phyloP scores from a whole-genome alignment of 495 filamentous ascomycete genomes.

The Daldinia decipiens region DNA sequence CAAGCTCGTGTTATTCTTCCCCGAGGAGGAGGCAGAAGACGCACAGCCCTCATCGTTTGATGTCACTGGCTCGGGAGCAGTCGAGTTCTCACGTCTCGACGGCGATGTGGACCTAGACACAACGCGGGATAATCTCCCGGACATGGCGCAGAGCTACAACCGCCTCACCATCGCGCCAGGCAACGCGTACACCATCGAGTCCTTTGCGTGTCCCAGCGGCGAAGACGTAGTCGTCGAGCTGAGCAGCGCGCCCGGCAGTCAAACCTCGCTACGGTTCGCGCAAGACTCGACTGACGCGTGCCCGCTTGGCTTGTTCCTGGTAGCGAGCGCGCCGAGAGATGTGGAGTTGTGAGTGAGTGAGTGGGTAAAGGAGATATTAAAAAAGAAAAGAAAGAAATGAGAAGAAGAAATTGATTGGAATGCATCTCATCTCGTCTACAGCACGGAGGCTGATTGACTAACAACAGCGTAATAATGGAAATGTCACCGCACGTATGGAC shows the following conservation, averaged over 20 bases:
- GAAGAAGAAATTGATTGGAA: slow-evolving; percentile 17
- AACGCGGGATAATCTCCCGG: slow-evolving; percentile 62
- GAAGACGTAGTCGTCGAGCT: slow-evolving; percentile 62
- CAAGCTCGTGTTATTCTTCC: slow-evolving; percentile 73
- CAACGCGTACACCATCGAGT: slow-evolving; percentile 65
- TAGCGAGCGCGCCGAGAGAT: slow-evolving; percentile 30
- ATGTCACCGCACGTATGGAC: slow-evolving; percentile 1
- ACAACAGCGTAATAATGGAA: slow-evolving; percentile 21
- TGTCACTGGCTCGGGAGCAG: slow-evolving; percentile 66
- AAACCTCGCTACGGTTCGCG: slow-evolving; percentile 68
- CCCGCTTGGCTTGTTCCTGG: slow-evolving; percentile 73
- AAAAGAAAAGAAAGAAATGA: background rate
- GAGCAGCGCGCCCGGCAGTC: slow-evolving; percentile 55
- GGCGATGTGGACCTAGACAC: slow-evolving; percentile 55
- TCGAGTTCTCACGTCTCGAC: slow-evolving; percentile 63
- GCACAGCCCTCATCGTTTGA: slow-evolving; percentile 62
- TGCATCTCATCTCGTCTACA: background rate
- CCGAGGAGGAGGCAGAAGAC: slow-evolving; percentile 58
- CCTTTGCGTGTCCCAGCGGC: slow-evolving; percentile 66
- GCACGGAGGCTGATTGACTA: background rate
- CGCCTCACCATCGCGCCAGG: slow-evolving; percentile 63
- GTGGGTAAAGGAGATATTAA: background rate
- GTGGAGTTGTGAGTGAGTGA: slow-evolving; percentile 21
- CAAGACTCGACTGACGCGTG: slow-evolving; percentile 69
- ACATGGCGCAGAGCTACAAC: slow-evolving; percentile 58